A percentile compares a stretch with the other conserved stretches of the same genome.
These are phyloP conservation scores for Plasmodium yoelii DNA, from an alignment of 169 alveolate species.

Conservation along the genomic window DNA sequence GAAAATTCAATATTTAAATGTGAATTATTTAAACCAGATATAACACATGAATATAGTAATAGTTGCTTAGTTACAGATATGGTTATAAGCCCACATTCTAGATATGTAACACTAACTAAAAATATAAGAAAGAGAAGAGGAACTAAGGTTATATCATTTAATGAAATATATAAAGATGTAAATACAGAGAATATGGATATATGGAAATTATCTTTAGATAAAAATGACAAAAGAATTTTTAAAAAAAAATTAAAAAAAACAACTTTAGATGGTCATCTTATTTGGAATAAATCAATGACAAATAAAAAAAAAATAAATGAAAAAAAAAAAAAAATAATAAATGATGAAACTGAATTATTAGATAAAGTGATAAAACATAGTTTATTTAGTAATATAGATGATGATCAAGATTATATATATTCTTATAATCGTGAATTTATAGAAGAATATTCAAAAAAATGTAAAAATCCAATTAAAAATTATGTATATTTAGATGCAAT, in stretches of 20 bases:
- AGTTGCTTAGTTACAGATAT: conserved; percentile 84
- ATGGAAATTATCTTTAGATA: conserved; percentile 51
- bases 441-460: conserved; percentile 46
- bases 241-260: conserved; percentile 39
- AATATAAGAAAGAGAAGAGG: conserved; percentile 85
- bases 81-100: conserved; percentile 92
- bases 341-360: not conserved
- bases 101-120: conserved; percentile 91
- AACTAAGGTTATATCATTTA: conserved; percentile 58
- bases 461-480: conserved; percentile 87
- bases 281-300: conserved; percentile 72
- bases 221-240: conserved; percentile 47
- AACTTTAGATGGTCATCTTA: conserved; percentile 43
- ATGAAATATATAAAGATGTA: conserved; percentile 54
- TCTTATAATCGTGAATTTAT: conserved; percentile 51
- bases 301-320: not conserved
- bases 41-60: conserved; percentile 24
- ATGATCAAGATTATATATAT: conserved; percentile 54
- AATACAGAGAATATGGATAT: conserved; percentile 44
- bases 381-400: conserved; percentile 52
- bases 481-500: conserved; percentile 95
- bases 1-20: conserved; percentile 39
- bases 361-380: conserved; percentile 53
- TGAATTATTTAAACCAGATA: conserved; percentile 39
- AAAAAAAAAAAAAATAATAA: not conserved